Evolutionary conservation across 805 yeast genomes (phyloP), one percentile per base, ranked within the genome.

Genomic region (Candida glaebosa): DNA sequence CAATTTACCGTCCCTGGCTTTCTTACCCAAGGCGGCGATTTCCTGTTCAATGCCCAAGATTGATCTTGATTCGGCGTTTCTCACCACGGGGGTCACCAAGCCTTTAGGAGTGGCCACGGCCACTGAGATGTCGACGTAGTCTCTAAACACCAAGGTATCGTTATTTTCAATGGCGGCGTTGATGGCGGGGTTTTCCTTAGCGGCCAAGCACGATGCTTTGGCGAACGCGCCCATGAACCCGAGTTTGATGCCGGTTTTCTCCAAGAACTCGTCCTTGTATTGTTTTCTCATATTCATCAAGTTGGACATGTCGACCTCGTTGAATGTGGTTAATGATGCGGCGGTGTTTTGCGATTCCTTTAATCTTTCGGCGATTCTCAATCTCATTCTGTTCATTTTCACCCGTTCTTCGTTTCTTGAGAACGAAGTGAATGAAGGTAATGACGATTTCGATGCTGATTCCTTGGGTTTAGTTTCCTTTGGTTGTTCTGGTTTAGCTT

Each of bases 21-120:
- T 91, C 61, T 73, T 74, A 69, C 97, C 93, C 58, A 93, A 76
- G 54, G 71, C 69, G 42, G 80, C 63, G 52, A 93, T 91, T 68
- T 87, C 96, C 56, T 82, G 68, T 73, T 93, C 99, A 51, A 93
- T 83, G 50, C 86, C 97, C 57, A 93, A 72, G 37, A 93, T 86
- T 36, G 88, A 78, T 53, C 86, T 71, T 20, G 95, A 83, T 74
- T 93, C 99, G 40, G 95, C 96, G 65, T 93, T 93, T 78, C 99
- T 87, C 42, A 93, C 88, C 50, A 93, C 90, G 48, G 99, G 99
- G 34, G 99, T 93, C 35, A 93, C 99, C 57, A 93, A 79, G 62
- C 99, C 99, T 79, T 93, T 93, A 64, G 99, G 98, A 52, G 99
- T 93, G 49, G 99, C 97, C 44, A 93, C 99, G 25, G 99, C 99